Base-by-base conservation (phyloP, 495 filamentous ascomycete genomes). In the Xylaria scruposa region DNA sequence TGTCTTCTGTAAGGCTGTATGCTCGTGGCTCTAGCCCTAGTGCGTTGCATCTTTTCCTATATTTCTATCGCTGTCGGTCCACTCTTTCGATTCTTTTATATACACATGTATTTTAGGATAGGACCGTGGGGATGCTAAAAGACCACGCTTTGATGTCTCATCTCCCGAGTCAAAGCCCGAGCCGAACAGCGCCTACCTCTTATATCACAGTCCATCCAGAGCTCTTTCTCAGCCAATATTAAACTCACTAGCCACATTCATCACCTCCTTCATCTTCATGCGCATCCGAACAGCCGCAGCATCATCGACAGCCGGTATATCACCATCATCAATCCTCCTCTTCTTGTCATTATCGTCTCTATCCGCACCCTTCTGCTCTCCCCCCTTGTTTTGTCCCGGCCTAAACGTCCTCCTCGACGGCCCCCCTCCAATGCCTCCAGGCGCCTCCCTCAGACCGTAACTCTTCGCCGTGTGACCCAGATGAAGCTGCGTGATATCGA, bases 381-480 rank as follows among this genome's bases (percentile, higher is more conserved):
- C 44, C 65, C 72, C 68, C 44, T 68, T 68, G 72, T 70, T 73
- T 29, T 44, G 74, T 21, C 74, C 75, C 31, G 75, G 72, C 69
- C 68, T 78, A 64, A 79, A 73, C 36, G 81, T 78, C 73, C 85
- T 72, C 70, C 83, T 77, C 2, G 81, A 76, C 1, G 81, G 78
- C 15, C 84, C 83, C 38, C 82, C 82, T 7, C 85, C 85, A 77
- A 99, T 96, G 53, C 91, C 91, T 3, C 93, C 92, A 0, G 97
- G 96, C 53, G 91, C 89, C 76, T 98, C 96, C 66, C 96, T 88
- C 75, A 99, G 80, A 3, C 88, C 96, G 78, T 97, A 99, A 49
- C 90, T 91, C 85, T 99, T 99, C 0, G 96, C 96, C 72, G 97
- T 83, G 85, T 99, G 96, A 1, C 96, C 97, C 7, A 97, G 82